Evolutionary conservation across 2,329 filamentous ascomycete genomes (phyloP), one percentile per base, ranked within the genome.

Genomic region (Penicillium sp.): DNA sequence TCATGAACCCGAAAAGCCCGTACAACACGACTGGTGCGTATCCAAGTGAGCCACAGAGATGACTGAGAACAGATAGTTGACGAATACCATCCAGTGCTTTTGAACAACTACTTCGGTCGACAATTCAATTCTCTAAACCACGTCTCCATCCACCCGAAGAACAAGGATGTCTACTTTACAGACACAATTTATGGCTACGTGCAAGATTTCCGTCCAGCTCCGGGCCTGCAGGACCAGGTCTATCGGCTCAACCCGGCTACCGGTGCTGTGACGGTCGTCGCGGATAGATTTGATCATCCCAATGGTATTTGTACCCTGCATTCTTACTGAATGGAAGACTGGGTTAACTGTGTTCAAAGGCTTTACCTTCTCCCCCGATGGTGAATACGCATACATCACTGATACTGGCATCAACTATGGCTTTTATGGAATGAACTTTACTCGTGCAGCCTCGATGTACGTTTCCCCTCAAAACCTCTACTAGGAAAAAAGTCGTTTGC

Each of bases 41-140:
- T 0, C 18, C 18, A 50, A 22, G 11, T 10, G 2, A 3, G 0
- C 16, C 16, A 7, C 9, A 6, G 3, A 7, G 31, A n/a, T 10
- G 7, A 3, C 10, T 10, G 1, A 9, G 2, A 11, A n/a, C 6
- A 44, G 13, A 31, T 46, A 7, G 2, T 11, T 46, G 7, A 46
- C 22, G 11, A 14, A 14, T 56, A 6, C 19, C 10, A 14, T 39
- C 16, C 27, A 66, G 64, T 63, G 5, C 58, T 66, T 11, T 44
- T 66, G 35, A 66, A 66, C 50, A 66, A 66, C 49, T 66, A 60
- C 54, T 66, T 65, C 40, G 64, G 64, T 35, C 61, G 63, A 5
- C 63, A 65, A 37, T 66, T 66, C 33, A 66, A 65, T 39, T 65
- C 64, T 6, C 18, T 66, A 16, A 65, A 66, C 16, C 62, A 66